Evolutionary conservation across 495 filamentous ascomycete genomes (phyloP).

Genomic region (Lasiosphaeriaceae sp.): DNA sequence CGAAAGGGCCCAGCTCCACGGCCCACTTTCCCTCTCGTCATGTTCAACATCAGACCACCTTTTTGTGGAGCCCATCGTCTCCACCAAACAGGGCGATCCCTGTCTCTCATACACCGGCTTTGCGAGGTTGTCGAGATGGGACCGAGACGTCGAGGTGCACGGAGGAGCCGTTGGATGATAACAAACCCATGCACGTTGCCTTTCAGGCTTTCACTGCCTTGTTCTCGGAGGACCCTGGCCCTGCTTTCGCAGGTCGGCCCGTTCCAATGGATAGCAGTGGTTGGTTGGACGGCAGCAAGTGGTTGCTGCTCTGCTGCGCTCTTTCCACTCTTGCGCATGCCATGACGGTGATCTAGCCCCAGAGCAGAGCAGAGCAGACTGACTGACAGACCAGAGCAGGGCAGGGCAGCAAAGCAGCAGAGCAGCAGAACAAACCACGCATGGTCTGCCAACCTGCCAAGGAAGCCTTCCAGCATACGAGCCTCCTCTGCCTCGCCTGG

Average conservation of each 20-base stretch:
- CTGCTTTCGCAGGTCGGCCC: background rate
- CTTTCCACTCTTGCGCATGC: background rate
- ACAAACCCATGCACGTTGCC: background rate
- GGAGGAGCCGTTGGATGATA: no score
- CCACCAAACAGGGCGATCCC: no score
- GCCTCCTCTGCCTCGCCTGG: no score
- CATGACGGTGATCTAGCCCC: background rate
- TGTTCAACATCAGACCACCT: conserved; percentile 24
- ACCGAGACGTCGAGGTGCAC: no score
- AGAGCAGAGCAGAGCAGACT: no score
- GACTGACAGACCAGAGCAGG: no score
- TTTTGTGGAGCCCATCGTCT: background rate
- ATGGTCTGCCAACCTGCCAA: no score
- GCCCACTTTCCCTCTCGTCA: background rate
- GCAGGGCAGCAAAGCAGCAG: no score
- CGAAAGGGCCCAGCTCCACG: background rate
- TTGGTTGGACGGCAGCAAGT: background rate
- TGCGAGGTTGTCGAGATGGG: no score
- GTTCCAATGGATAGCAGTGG: background rate
- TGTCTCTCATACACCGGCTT: no score
- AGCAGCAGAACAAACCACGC: no score
- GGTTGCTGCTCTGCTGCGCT: background rate
- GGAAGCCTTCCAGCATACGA: no score
- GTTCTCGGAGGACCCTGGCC: background rate
- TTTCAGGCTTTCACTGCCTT: background rate